Base-by-base conservation (phyloP, 2,329 filamentous ascomycete genomes). In the Calonectria pteridis region DNA sequence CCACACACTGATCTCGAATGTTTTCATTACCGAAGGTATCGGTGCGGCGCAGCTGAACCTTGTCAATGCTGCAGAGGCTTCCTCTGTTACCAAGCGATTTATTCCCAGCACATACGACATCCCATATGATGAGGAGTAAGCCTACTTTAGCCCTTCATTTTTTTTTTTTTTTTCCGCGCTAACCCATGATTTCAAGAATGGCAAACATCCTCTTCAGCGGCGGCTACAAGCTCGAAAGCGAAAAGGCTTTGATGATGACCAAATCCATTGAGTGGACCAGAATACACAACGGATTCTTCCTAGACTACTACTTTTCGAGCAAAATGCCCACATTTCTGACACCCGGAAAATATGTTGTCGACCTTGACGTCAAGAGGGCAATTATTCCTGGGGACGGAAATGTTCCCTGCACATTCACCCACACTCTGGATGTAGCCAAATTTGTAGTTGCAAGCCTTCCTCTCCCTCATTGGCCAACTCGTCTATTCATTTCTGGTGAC, bases 181-280 rank as follows among this genome's bases (percentile, higher is more conserved):
- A 28, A 59, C 16, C 4, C 9, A 16, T 40, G 2, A 3, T 16
- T 26, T 59, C n/a, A 37, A 59, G 55, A 40, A 59, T 59, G 55
- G 55, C 55, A n/a, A 16, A 92, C 82, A 0, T 86, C 84, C 79
- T 91, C 89, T 63, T 91, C 85, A 0, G 86, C 89, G 2, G 89
- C 90, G 63, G 92, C 85, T 68, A 87, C 75, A 66, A 92, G 80
- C 90, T 59, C 1, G 55, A 59, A n/a, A 59, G 55, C 33, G 55
- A 59, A 28, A 59, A 28, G 55, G 55, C 55, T 13, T 28, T 59
- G 23, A 59, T 59, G 55, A 59, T 59, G 55, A 59, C 55, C 33
- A 59, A 59, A 26, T 37, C 55, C 1, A 59, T 59, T 26, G 55
- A 59, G 23, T 59, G 55, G 55, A 59, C 55, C 18, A 59, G 55